phyloP scores from a whole-genome alignment of 768 basidiomycete species.

The Lactarius indigo region DNA sequence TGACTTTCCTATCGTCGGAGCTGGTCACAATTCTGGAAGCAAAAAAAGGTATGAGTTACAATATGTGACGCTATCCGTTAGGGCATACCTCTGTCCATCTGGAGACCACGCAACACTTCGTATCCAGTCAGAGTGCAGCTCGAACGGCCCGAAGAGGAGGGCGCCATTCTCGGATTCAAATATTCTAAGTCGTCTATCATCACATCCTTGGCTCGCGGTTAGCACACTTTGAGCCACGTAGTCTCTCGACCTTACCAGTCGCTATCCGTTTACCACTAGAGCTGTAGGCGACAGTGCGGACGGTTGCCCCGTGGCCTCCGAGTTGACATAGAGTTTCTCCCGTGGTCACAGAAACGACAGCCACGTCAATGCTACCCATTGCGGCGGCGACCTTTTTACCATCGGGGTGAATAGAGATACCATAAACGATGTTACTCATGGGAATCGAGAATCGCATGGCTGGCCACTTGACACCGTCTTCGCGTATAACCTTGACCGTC shows the following conservation, averaged over 20 bases:
- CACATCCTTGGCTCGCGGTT: conserved; percentile 10
- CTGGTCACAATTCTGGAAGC: conserved; percentile 14
- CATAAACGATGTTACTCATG: neutral
- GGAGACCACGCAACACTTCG: conserved; percentile 32
- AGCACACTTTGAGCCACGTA: neutral
- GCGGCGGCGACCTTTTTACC: conserved; percentile 20
- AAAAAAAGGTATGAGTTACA: neutral
- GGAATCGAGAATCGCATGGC: conserved; percentile 23
- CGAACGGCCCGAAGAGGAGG: conserved; percentile 18
- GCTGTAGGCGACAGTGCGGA: conserved; percentile 10
- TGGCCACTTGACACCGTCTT: conserved; percentile 22
- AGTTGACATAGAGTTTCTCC: conserved; percentile 12
- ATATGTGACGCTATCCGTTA: neutral
- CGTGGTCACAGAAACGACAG: conserved; percentile 1
- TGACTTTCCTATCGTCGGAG: conserved; percentile 18
- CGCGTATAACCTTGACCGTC: conserved; percentile 3
- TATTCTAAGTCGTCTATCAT: conserved; percentile 26
- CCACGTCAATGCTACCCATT: neutral
- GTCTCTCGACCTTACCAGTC: conserved; percentile 6
- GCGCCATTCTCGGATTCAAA: conserved; percentile 29
- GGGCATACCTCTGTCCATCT: conserved; percentile 18
- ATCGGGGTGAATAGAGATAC: conserved; percentile 27
- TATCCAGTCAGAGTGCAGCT: conserved; percentile 25
- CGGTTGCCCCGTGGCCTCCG: neutral
- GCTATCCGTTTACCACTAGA: conserved; percentile 19